phyloP scores from a whole-genome alignment of 805 yeast genomes.

The Lachancea quebecensis region DNA sequence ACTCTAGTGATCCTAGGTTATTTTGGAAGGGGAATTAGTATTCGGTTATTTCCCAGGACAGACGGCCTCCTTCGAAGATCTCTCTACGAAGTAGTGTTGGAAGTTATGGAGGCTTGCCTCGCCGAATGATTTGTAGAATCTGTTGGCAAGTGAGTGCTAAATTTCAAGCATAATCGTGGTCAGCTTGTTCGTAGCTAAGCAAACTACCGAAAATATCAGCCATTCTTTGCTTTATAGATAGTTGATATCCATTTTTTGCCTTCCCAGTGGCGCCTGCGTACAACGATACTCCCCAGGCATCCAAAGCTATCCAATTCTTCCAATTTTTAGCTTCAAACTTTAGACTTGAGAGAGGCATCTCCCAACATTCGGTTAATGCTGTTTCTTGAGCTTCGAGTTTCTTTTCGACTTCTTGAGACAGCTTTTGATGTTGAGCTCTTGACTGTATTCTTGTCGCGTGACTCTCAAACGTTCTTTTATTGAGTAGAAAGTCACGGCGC shows the following conservation, averaged over 20 bases:
- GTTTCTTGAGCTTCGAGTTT: slow-evolving; percentile 22
- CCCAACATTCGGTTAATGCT: slow-evolving; percentile 10
- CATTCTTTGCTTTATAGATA: slow-evolving; percentile 30
- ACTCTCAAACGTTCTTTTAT: slow-evolving; percentile 14
- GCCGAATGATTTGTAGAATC: no score
- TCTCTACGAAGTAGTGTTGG: no score
- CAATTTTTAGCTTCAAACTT: slow-evolving; percentile 22
- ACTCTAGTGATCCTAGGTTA: no score
- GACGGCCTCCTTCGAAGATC: no score
- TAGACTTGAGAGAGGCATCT: slow-evolving; percentile 19
- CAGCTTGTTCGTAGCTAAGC: neutral
- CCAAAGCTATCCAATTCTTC: slow-evolving; percentile 23
- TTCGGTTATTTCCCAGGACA: no score
- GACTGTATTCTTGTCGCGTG: slow-evolving; percentile 16
- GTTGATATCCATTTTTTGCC: slow-evolving; percentile 24
- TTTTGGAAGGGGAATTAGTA: no score
- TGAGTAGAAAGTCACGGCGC: slow-evolving; percentile 23
- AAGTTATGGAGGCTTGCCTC: no score
- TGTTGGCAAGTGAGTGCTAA: no score
- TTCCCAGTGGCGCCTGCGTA: slow-evolving; percentile 21
- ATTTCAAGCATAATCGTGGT: neutral
- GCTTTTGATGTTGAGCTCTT: slow-evolving; percentile 18
- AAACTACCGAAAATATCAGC: slow-evolving; percentile 14
- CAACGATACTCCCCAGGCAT: slow-evolving; percentile 20
- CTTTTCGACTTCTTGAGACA: slow-evolving; percentile 14